Conservation (phyloP, 371 early-diverging fungal species). For the Mucor racemosus region DNA sequence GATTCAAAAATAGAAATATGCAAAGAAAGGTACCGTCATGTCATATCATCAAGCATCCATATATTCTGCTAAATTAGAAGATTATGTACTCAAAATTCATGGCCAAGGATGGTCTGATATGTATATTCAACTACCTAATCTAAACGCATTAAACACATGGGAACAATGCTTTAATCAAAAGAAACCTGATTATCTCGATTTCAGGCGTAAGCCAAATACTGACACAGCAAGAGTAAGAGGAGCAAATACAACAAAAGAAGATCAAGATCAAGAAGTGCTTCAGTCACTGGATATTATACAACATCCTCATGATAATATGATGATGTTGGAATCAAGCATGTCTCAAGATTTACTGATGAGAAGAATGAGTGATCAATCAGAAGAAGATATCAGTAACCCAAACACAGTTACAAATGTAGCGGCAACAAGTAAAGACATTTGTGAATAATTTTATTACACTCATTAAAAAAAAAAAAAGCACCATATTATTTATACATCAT, state of each 20-base stretch:
- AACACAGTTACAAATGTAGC: not conserved
- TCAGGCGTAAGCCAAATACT: not conserved
- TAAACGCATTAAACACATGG: conserved; percentile 55
- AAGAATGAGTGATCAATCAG: conserved; percentile 13
- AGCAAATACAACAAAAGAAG: not conserved
- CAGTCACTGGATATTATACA: conserved; percentile 11
- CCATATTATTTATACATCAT: not conserved
- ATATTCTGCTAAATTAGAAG: conserved; percentile 49
- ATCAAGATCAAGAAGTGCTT: not conserved
- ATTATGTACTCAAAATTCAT: conserved; percentile 57
- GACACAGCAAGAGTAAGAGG: not conserved
- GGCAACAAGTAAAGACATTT: not conserved
- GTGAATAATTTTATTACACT: not conserved
- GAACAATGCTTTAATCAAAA: conserved; percentile 43
- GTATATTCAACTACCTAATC: conserved; percentile 57
- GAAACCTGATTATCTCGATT: conserved; percentile 24
- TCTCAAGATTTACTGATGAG: conserved; percentile 22
- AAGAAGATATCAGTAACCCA: not conserved
- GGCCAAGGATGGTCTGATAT: conserved; percentile 56
- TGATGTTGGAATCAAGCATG: conserved; percentile 16
- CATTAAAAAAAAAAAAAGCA: not conserved
- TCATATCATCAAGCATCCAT: conserved; percentile 52
- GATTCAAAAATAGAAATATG: conserved; percentile 35
- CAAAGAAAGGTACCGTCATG: conserved; percentile 54
- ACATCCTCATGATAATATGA: conserved; percentile 15